Evolutionary conservation across 2,329 filamentous ascomycete genomes (phyloP).

Genomic region (Fusarium marasasianum): DNA sequence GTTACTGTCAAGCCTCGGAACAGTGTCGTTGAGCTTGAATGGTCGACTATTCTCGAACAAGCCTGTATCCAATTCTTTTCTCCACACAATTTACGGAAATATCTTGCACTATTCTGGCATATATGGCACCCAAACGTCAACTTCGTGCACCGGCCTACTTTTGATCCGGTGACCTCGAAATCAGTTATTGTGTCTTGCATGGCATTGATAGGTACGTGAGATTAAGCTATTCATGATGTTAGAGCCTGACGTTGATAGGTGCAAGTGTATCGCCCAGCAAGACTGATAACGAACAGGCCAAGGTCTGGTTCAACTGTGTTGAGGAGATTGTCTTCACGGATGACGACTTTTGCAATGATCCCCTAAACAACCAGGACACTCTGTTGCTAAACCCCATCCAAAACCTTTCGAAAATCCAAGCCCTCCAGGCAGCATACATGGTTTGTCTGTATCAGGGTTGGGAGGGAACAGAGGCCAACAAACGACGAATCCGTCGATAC

Average conservation of each 20-base stretch:
- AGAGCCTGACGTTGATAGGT: neutral
- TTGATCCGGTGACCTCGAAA: neutral
- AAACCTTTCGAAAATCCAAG: neutral
- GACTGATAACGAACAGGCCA: neutral
- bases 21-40: neutral
- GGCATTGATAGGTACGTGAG: neutral
- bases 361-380: accelerated
- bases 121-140: slow-evolving; percentile 3
- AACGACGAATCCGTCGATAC: neutral
- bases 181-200: neutral
- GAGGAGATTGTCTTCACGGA: neutral
- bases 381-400: accelerated
- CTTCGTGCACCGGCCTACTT: neutral
- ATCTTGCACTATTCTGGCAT: neutral
- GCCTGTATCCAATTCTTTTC: neutral
- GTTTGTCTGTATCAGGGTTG: neutral
- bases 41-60: neutral
- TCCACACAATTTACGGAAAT: neutral
- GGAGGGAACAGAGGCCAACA: neutral
- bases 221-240: accelerated
- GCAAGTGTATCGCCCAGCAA: neutral
- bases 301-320: neutral
- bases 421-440: neutral
- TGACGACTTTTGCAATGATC: neutral
- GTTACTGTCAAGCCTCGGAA: neutral